These are phyloP conservation scores for Citropsis articulata DNA, from an alignment of 345 rosid species.

Conservation along the genomic window DNA sequence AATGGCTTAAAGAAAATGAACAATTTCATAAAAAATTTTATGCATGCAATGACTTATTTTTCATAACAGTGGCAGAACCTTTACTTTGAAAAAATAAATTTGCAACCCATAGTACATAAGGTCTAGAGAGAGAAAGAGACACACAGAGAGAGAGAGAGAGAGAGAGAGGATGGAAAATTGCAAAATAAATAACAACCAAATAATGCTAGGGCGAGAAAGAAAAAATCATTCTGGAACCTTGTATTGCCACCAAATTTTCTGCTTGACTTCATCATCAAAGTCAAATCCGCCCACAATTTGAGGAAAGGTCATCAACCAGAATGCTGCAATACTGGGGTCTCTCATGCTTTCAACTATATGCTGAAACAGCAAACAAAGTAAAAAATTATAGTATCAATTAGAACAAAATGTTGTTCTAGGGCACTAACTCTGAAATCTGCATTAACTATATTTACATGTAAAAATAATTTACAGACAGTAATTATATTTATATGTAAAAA, in stretches of 20 bases:
- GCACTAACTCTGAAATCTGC: background rate
- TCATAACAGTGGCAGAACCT: background rate
- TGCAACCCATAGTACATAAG: background rate
- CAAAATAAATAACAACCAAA: background rate
- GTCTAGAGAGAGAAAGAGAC: background rate
- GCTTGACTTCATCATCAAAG: conserved; percentile 79
- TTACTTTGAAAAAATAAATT: background rate
- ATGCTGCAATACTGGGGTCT: conserved; percentile 93
- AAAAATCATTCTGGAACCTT: conserved; percentile 41
- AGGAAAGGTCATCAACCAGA: conserved; percentile 90
- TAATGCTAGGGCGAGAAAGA: background rate
- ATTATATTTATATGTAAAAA: background rate
- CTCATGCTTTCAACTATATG: conserved; percentile 94
- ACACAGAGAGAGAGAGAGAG: background rate
- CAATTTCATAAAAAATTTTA: background rate
- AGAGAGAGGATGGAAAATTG: background rate
- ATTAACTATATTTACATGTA: background rate
- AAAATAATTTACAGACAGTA: background rate
- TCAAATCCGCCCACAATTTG: conserved; percentile 80
- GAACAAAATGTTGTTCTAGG: background rate
- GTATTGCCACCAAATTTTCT: conserved; percentile 92
- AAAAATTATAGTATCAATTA: background rate
- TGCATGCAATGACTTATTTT: background rate
- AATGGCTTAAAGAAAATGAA: background rate
- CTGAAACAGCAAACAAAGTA: conserved; percentile 43